These are phyloP conservation scores for Floccularia luteovirens DNA, from an alignment of 768 basidiomycete genomes.

Conservation along the genomic window DNA sequence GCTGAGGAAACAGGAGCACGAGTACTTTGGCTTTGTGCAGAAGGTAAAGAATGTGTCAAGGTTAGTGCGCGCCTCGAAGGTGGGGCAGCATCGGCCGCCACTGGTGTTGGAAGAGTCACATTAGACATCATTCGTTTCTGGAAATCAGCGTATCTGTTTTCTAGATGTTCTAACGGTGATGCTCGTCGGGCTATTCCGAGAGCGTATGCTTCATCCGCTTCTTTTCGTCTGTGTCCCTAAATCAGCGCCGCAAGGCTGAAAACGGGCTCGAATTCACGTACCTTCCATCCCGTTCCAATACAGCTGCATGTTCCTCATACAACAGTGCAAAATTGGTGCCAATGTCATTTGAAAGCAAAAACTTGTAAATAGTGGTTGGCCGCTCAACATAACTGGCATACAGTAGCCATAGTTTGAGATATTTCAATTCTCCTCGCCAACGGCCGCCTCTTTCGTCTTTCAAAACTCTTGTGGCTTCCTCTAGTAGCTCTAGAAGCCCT, in stretches of 20 bases:
- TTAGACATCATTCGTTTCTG: conserved; percentile 83
- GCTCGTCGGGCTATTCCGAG: conserved; percentile 85
- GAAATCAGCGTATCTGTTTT: conserved; percentile 76
- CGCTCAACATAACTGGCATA: conserved; percentile 92
- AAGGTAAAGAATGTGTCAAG: conserved; percentile 28
- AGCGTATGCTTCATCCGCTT: conserved; percentile 86
- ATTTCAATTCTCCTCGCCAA: conserved; percentile 77
- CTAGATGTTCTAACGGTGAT: conserved; percentile 71
- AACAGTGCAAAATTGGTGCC: conserved; percentile 74
- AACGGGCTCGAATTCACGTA: conserved; percentile 23
- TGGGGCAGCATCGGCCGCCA: conserved; percentile 23
- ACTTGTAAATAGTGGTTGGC: conserved; percentile 82
- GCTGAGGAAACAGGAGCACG: conserved; percentile 21
- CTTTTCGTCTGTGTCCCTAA: conserved; percentile 49
- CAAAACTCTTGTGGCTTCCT: conserved; percentile 84
- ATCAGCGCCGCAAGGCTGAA: conserved; percentile 1
- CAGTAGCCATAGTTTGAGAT: conserved; percentile 90
- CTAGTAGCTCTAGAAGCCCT: conserved; percentile 85
- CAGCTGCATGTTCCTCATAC: conserved; percentile 89
- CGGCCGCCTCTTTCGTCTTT: conserved; percentile 66
- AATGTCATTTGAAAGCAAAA: conserved; percentile 86
- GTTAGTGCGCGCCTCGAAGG: conserved; percentile 24
- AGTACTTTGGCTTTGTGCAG: conserved; percentile 8
- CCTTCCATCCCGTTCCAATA: conserved; percentile 79
- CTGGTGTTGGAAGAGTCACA: conserved; percentile 27